Conservation (phyloP, 2,329 filamentous ascomycete species). For the Aspergillus intermedius region DNA sequence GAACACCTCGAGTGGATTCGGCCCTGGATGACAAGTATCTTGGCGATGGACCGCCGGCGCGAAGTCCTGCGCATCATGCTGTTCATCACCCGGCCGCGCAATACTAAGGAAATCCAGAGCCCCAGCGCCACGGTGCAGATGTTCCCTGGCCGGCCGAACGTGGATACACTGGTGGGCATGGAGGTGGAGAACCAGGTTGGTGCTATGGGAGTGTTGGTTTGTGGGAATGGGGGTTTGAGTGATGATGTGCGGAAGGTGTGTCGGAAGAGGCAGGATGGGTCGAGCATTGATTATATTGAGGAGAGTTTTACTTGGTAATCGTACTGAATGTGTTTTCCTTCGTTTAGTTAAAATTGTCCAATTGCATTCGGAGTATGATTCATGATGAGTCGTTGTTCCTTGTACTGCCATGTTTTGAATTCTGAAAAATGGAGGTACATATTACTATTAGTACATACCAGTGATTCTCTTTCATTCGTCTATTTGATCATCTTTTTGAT, state of each 20-base stretch:
- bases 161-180: constrained; percentile 68
- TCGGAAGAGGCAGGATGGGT: constrained; percentile 54
- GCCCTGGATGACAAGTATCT: constrained; percentile 72
- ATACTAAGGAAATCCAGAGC: constrained; percentile 71
- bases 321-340: neutral
- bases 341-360: neutral
- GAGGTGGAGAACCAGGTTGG: constrained; percentile 78
- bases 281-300: constrained; percentile 67
- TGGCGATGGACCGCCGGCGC: constrained; percentile 71
- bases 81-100: constrained; percentile 82
- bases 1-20: constrained; percentile 90
- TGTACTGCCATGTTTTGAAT: neutral
- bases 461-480: no score
- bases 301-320: constrained; percentile 59
- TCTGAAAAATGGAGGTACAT: neutral
- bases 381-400: no score
- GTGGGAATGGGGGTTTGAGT: constrained; percentile 66
- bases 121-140: constrained; percentile 78
- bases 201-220: constrained; percentile 80
- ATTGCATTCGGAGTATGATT: no score
- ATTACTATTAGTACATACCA: no score
- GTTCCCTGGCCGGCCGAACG: constrained; percentile 82
- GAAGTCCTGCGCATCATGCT: constrained; percentile 81
- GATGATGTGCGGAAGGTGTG: constrained; percentile 69
- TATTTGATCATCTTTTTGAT: no score